Evolutionary conservation across 2,329 filamentous ascomycete genomes (phyloP).

Genomic region (Diaporthe nobilis): DNA sequence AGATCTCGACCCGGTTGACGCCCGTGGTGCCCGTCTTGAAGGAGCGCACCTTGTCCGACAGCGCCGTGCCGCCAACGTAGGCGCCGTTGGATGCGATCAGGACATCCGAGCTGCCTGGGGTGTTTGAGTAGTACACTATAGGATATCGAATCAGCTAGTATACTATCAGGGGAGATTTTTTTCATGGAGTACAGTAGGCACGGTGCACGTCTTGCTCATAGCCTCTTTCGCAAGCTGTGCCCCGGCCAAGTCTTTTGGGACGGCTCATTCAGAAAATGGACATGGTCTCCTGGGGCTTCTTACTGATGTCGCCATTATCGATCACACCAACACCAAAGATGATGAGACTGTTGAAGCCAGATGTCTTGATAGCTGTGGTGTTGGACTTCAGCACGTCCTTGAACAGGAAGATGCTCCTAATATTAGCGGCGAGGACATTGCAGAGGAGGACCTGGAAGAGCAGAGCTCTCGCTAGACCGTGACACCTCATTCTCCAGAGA

Average conservation of each 20-base stretch:
- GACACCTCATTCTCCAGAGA: background rate
- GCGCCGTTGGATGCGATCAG: conserved; percentile 55
- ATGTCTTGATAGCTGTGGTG: conserved; percentile 56
- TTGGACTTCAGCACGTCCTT: conserved; percentile 62
- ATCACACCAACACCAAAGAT: conserved; percentile 61
- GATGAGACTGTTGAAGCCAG: conserved; percentile 59
- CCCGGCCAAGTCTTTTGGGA: too few relatives aligned
- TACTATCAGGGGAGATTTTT: background rate
- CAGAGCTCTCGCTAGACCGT: conserved; percentile 19
- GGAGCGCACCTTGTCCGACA: conserved; percentile 61
- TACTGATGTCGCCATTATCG: conserved; percentile 56
- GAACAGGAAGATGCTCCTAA: conserved; percentile 54
- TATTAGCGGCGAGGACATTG: conserved; percentile 28
- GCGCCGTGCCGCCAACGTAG: conserved; percentile 64
- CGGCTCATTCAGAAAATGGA: background rate
- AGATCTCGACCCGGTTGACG: conserved; percentile 58
- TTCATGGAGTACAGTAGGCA: too few relatives aligned
- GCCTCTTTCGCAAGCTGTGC: background rate
- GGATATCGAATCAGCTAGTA: background rate
- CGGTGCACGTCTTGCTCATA: background rate
- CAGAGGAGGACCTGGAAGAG: conserved; percentile 14
- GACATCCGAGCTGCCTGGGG: conserved; percentile 53
- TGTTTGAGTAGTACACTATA: conserved; percentile 59
- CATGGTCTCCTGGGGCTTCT: background rate
- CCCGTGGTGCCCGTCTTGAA: conserved; percentile 54